phyloP scores from a whole-genome alignment of 768 basidiomycete genomes.

The Tricholoma matsutake region DNA sequence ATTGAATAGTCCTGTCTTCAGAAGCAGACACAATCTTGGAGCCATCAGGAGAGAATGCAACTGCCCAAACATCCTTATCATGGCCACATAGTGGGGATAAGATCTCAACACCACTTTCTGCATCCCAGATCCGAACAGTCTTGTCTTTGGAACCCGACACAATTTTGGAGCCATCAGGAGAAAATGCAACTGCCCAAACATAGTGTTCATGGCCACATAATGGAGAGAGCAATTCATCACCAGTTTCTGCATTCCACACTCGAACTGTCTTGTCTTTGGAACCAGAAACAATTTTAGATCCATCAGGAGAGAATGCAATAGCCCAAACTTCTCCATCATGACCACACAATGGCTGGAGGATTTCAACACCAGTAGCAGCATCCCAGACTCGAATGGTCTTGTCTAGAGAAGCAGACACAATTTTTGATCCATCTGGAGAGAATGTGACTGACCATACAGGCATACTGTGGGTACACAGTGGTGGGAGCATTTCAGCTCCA shows the following conservation, averaged over 20 bases:
- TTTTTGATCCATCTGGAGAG: too few species aligned
- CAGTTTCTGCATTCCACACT: neutral
- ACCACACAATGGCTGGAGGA: neutral
- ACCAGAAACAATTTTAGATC: neutral
- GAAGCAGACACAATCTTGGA: neutral
- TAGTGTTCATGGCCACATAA: slow-evolving; percentile 14
- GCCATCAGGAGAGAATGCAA: neutral
- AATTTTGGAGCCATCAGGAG: slow-evolving; percentile 5
- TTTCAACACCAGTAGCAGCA: too few species aligned
- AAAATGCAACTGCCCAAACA: slow-evolving; percentile 20
- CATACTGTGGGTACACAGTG: neutral
- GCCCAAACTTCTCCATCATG: neutral
- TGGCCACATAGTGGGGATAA: neutral
- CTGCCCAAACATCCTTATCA: neutral
- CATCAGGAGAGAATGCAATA: neutral
- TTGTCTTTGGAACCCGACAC: neutral
- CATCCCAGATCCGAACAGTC: slow-evolving; percentile 1
- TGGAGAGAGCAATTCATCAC: neutral
- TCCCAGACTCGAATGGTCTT: too few species aligned
- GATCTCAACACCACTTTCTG: neutral
- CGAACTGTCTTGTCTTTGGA: neutral
- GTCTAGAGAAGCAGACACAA: too few species aligned
- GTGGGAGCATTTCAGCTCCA: neutral
- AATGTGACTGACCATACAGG: too few species aligned
- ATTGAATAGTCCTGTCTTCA: neutral